A percentile compares a stretch with the other conserved stretches of the same genome.
Evolutionary conservation across 2,329 filamentous ascomycete genomes (phyloP).

Genomic region (Exophiala oligosperma): DNA sequence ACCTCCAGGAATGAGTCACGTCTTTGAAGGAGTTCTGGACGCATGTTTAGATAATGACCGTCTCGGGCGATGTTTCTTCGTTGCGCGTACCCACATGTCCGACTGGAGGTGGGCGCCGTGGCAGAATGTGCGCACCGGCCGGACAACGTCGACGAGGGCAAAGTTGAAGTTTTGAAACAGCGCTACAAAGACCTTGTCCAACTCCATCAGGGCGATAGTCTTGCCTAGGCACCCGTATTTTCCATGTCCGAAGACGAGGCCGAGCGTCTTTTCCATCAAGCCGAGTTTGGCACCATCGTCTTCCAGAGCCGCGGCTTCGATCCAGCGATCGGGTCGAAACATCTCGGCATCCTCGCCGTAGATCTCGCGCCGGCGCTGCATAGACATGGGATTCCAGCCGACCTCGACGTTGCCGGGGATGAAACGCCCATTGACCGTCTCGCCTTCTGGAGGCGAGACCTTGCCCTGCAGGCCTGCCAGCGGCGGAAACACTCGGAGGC

Average conservation of each 20-base stretch:
- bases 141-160: slow-evolving; percentile 9
- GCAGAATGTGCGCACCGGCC: slow-evolving; percentile 1
- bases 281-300: slow-evolving; percentile 6
- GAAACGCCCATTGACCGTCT: slow-evolving; percentile 38
- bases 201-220: slow-evolving; percentile 15
- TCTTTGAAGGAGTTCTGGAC: too few relatives aligned
- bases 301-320: slow-evolving; percentile 5
- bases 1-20: too few relatives aligned
- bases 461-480: slow-evolving; percentile 37
- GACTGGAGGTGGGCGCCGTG: slow-evolving; percentile 2
- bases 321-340: slow-evolving; percentile 29
- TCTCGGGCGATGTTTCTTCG: too few relatives aligned
- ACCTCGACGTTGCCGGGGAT: slow-evolving; percentile 51
- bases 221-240: slow-evolving; percentile 13
- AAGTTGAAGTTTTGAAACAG: slow-evolving; percentile 13
- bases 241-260: slow-evolving; percentile 15
- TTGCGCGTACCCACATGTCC: slow-evolving; percentile 3
- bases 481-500: slow-evolving; percentile 48
- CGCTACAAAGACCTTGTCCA: slow-evolving; percentile 14
- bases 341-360: slow-evolving; percentile 47
- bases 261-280: background rate
- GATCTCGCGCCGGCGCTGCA: slow-evolving; percentile 66
- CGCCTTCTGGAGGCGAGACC: slow-evolving; percentile 29
- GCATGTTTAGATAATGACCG: too few relatives aligned
- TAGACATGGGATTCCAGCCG: slow-evolving; percentile 62